These are phyloP conservation scores for Macrophomina phaseolina DNA, from an alignment of 2,329 filamentous ascomycete genomes.

Conservation along the genomic window DNA sequence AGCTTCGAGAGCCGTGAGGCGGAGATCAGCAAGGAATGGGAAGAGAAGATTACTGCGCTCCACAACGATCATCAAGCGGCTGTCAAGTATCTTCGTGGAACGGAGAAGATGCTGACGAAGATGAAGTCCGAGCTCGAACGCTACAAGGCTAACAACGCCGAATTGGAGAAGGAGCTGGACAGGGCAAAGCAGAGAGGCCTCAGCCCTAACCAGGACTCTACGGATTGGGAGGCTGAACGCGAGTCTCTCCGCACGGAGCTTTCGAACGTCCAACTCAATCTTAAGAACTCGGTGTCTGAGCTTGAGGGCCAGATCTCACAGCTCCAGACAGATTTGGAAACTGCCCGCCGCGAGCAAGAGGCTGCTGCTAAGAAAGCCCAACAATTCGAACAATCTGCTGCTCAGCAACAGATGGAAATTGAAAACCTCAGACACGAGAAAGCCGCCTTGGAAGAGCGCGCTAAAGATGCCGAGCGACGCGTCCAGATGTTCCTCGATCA, in stretches of 20 bases:
- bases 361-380: slow-evolving; percentile 56
- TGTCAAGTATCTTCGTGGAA: slow-evolving; percentile 97
- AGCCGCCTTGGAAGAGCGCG: slow-evolving; percentile 77
- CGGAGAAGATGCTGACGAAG: slow-evolving; percentile 98
- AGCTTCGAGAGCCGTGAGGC: slow-evolving; percentile 79
- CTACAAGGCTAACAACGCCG: slow-evolving; percentile 85
- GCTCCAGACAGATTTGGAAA: slow-evolving; percentile 72
- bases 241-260: slow-evolving; percentile 71
- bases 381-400: slow-evolving; percentile 61
- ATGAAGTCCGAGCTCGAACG: slow-evolving; percentile 97
- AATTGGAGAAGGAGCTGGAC: slow-evolving; percentile 83
- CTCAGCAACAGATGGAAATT: slow-evolving; percentile 70
- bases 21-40: slow-evolving; percentile 86
- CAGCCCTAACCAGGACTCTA: slow-evolving; percentile 49
- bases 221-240: slow-evolving; percentile 78
- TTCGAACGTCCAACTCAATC: slow-evolving; percentile 69
- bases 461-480: slow-evolving; percentile 88
- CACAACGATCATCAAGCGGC: slow-evolving; percentile 98
- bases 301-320: slow-evolving; percentile 74
- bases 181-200: slow-evolving; percentile 49
- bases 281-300: slow-evolving; percentile 67
- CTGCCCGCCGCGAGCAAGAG: slow-evolving; percentile 72
- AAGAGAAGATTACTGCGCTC: slow-evolving; percentile 89
- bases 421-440: slow-evolving; percentile 87
- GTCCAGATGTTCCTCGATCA: slow-evolving; percentile 93